phyloP scores from a whole-genome alignment of 371 early-diverging fungal species.

The Smittium culicis region DNA sequence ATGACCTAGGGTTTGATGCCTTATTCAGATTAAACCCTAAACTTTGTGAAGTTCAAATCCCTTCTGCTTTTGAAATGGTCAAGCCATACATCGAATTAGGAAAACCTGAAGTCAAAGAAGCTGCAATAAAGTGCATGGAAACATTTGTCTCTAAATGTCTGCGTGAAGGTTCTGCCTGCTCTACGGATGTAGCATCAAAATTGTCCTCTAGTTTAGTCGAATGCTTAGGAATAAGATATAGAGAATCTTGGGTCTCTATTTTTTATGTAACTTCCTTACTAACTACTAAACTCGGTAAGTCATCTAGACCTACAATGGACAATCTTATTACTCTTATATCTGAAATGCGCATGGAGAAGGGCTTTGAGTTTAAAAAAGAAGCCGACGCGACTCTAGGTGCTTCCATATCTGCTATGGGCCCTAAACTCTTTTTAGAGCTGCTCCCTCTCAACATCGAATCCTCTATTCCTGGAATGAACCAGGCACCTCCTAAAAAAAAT shows the following conservation, averaged over 20 bases:
- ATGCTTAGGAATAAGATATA: conserved; percentile 59
- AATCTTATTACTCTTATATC: conserved; percentile 48
- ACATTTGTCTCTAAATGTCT: conserved; percentile 54
- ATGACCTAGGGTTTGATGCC: conserved; percentile 53
- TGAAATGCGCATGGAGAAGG: conserved; percentile 62
- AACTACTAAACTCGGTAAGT: conserved; percentile 53
- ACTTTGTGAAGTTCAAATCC: conserved; percentile 39
- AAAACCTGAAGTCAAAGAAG: conserved; percentile 38
- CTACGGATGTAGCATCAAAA: conserved; percentile 31
- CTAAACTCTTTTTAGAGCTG: conserved; percentile 54
- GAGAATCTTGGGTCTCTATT: conserved; percentile 68
- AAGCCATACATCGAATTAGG: conserved; percentile 61
- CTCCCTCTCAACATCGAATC: conserved; percentile 79
- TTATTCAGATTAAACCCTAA: conserved; percentile 40
- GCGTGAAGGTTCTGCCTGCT: conserved; percentile 38
- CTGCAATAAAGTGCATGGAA: conserved; percentile 49
- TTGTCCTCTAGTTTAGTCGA: conserved; percentile 40
- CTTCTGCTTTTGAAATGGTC: conserved; percentile 51
- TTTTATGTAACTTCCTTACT: conserved; percentile 59
- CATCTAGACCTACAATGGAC: conserved; percentile 48
- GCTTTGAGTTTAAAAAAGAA: conserved; percentile 70
- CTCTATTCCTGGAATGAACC: conserved; percentile 14
- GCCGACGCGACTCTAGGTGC: conserved; percentile 66
- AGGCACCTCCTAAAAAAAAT: neutral
- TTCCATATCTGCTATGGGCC: conserved; percentile 67